phyloP scores from a whole-genome alignment of 2,329 filamentous ascomycete genomes.

The Ophiocordyceps camponoti-rufipedis region DNA sequence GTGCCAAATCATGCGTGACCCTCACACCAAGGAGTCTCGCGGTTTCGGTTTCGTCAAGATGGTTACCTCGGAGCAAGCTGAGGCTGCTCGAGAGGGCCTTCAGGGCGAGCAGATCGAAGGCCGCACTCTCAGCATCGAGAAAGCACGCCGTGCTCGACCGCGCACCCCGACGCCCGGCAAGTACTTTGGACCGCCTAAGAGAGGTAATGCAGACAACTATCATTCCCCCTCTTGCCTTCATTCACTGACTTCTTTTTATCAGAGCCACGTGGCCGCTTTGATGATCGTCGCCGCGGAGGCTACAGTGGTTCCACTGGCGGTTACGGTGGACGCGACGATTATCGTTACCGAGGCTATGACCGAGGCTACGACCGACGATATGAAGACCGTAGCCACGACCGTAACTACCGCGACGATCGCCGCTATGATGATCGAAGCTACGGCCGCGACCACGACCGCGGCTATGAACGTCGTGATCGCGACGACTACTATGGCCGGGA shows the following conservation, averaged over 20 bases:
- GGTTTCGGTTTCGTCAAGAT: slow-evolving; percentile 99
- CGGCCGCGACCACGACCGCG: slow-evolving; percentile 40
- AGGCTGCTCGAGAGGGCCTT: slow-evolving; percentile 89
- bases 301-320: slow-evolving; percentile 28
- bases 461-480: slow-evolving; percentile 30
- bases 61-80: slow-evolving; percentile 84
- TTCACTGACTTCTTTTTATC: neutral
- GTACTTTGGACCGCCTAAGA: slow-evolving; percentile 96
- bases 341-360: slow-evolving; percentile 32
- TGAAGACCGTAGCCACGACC: slow-evolving; percentile 28
- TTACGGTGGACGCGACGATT: slow-evolving; percentile 32
- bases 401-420: slow-evolving; percentile 29
- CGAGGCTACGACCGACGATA: slow-evolving; percentile 25
- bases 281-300: slow-evolving; percentile 46
- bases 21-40: slow-evolving; percentile 94
- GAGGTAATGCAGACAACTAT: slow-evolving; percentile 45
- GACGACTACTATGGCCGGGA: slow-evolving; percentile 20
- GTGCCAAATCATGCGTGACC: slow-evolving; percentile 98
- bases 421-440: slow-evolving; percentile 27
- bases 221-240: neutral
- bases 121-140: slow-evolving; percentile 93
- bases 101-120: slow-evolving; percentile 93
- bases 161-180: slow-evolving; percentile 95
- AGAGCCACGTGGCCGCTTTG: slow-evolving; percentile 27
- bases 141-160: slow-evolving; percentile 85